phyloP scores from a whole-genome alignment of 78 protist genomes.

The Dictyostelium intermedium region DNA sequence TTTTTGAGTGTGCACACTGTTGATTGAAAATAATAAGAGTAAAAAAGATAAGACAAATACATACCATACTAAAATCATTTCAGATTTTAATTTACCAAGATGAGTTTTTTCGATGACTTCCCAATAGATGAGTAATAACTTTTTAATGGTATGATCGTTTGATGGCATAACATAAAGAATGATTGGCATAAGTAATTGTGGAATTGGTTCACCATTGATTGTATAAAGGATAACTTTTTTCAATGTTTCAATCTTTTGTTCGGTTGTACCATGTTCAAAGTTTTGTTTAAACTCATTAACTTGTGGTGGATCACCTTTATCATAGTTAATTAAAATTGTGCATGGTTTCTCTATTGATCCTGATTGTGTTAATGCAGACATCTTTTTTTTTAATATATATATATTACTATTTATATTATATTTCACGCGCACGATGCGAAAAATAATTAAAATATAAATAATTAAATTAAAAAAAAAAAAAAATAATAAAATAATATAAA shows the following conservation, averaged over 20 bases:
- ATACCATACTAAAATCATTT: constrained; percentile 96
- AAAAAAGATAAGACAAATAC: not conserved
- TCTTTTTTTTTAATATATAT: not conserved
- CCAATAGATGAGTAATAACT: constrained; percentile 94
- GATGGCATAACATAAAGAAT: constrained; percentile 91
- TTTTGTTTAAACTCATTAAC: constrained; percentile 52
- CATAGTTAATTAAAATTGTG: constrained; percentile 54
- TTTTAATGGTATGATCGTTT: constrained; percentile 92
- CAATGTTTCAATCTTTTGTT: constrained; percentile 74
- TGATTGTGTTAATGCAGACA: constrained; percentile 34
- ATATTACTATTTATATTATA: no score
- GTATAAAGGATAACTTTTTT: constrained; percentile 76
- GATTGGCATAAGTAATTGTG: constrained; percentile 89
- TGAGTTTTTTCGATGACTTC: constrained; percentile 95
- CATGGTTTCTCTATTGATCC: constrained; percentile 74
- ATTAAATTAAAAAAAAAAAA: no score
- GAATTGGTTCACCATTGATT: constrained; percentile 89
- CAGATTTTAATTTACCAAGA: constrained; percentile 94
- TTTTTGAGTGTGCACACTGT: no score
- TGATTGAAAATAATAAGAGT: not conserved
- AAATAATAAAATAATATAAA: no score
- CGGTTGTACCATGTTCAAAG: constrained; percentile 60
- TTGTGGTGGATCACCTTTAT: constrained; percentile 77
- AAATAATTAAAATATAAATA: no score
- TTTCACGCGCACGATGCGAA: no score